phyloP scores from a whole-genome alignment of 345 rosid genomes.

The Raphanus sativus region DNA sequence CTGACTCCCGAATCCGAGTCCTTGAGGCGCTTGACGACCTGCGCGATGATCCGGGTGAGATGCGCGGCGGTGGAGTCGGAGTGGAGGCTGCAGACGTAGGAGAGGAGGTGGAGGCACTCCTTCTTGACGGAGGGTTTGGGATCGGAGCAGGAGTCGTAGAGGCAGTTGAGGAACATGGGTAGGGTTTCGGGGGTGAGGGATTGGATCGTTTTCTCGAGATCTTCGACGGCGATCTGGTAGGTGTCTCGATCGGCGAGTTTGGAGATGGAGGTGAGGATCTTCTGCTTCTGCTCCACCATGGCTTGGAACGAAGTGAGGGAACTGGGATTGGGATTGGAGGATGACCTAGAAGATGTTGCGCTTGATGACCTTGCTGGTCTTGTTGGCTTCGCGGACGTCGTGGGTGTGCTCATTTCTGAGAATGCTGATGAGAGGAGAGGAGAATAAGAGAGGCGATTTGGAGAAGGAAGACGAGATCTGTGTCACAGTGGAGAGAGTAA shows the following conservation, averaged over 20 bases:
- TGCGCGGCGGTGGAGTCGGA: slow-evolving; percentile 67
- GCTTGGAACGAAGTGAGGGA: slow-evolving; percentile 82
- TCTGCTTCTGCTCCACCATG: slow-evolving; percentile 93
- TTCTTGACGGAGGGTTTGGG: slow-evolving; percentile 89
- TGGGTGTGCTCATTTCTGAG: slow-evolving; percentile 49
- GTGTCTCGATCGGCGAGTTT: slow-evolving; percentile 97
- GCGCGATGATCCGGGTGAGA: slow-evolving; percentile 65
- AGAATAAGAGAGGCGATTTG: slow-evolving; percentile 5
- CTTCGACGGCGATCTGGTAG: slow-evolving; percentile 88
- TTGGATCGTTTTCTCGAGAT: slow-evolving; percentile 72
- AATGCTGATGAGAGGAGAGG: slow-evolving; percentile 1
- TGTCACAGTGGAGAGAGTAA: slow-evolving; percentile 25
- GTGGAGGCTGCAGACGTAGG: slow-evolving; percentile 57
- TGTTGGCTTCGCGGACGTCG: slow-evolving; percentile 43
- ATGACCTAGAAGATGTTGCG: slow-evolving; percentile 39
- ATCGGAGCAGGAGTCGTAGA: slow-evolving; percentile 77
- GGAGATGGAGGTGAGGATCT: slow-evolving; percentile 77
- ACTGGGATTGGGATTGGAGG: slow-evolving; percentile 41
- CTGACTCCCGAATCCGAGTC: slow-evolving; percentile 91
- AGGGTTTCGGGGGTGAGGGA: slow-evolving; percentile 72
- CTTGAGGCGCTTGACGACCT: slow-evolving; percentile 71
- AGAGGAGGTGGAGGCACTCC: slow-evolving; percentile 74
- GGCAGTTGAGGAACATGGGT: slow-evolving; percentile 87
- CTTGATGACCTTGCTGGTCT: slow-evolving; percentile 43
- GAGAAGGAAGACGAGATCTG: slow-evolving; percentile 24